A percentile compares a stretch with the other conserved stretches of the same genome.
These are phyloP conservation scores for Leccinum broughii DNA, from an alignment of 768 basidiomycete genomes.

Conservation along the genomic window DNA sequence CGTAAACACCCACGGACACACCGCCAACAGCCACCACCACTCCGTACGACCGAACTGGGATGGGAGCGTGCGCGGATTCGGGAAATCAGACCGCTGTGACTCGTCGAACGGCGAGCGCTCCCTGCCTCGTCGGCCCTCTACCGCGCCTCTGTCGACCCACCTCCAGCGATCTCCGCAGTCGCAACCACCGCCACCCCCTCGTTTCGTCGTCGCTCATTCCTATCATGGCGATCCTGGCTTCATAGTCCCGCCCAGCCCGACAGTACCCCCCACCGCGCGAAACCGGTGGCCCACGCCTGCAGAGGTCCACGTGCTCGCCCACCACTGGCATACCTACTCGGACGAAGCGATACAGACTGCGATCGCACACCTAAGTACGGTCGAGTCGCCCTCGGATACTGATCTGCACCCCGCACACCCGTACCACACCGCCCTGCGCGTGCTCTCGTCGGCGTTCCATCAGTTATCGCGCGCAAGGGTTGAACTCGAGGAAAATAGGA, in stretches of 20 bases:
- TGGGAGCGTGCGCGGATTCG: constrained; percentile 58
- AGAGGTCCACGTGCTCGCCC: constrained; percentile 55
- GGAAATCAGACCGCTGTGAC: constrained; percentile 40
- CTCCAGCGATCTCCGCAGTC: constrained; percentile 39
- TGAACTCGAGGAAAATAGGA: constrained; percentile 65
- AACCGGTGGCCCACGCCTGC: constrained; percentile 18
- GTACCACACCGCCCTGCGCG: constrained; percentile 66
- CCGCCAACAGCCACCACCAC: neutral
- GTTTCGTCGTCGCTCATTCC: constrained; percentile 45
- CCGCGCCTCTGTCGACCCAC: constrained; percentile 40
- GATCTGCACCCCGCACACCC: constrained; percentile 51
- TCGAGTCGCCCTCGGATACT: constrained; percentile 44
- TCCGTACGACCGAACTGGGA: constrained; percentile 40
- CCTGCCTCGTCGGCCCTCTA: constrained; percentile 31
- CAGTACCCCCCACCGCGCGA: constrained; percentile 5
- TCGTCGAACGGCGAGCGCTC: constrained; percentile 21
- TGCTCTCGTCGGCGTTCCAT: constrained; percentile 66
- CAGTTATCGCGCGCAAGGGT: constrained; percentile 54
- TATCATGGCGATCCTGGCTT: constrained; percentile 24
- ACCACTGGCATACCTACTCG: constrained; percentile 76
- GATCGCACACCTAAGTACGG: constrained; percentile 48
- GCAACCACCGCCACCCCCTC: constrained; percentile 26
- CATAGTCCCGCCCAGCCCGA: constrained; percentile 39
- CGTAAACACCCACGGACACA: neutral
- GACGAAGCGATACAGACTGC: constrained; percentile 71